Evolutionary conservation across 441 rosid genomes (phyloP), one percentile per base, ranked within the genome.

Genomic region (Raphanus hybrid): DNA sequence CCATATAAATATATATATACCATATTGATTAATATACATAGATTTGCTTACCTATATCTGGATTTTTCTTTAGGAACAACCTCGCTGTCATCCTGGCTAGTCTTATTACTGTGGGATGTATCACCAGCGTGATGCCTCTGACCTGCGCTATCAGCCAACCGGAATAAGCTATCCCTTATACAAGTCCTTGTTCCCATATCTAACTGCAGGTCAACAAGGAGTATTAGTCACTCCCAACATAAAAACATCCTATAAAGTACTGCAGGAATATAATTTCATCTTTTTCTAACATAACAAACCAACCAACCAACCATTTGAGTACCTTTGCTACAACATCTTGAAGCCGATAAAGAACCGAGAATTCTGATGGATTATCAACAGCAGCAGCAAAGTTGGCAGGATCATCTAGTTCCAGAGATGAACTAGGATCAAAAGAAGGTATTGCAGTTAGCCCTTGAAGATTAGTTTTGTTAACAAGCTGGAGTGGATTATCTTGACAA

Each of bases 101-200:
- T 67, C 79, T 79, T 86, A 78, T 80, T 86, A 70, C 82, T 81
- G 77, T 89, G 87, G 78, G 88, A 75, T 58, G 89, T 81, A 80
- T 89, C 90, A 82, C 84, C 73, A 52, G 85, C 75, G 72, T 77
- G 80, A 80, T 90, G 93, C 86, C 98, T 90, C 77, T 86, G 92
- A 78, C 73, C 77, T 29, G 94, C 98, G 75, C 91, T 91, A 84
- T 91, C 91, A 78, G 98, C 94, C 87, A 96, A 78, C 83, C 98
- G 91, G 86, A 86, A 87, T 91, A 96, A 89, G 92, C 99, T 96
- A 89, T 91, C 98, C 52, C 99, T 88, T 43, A 94, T 90, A 70
- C 91, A 88, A 57, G 92, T 86, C 88, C 93, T 88, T 78, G 82
- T 80, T 82, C 88, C 84, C 80, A 77, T 83, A 78, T 94, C 95